Base-by-base conservation (phyloP, 139 green algal species). In the Coelastrella sp. region DNA sequence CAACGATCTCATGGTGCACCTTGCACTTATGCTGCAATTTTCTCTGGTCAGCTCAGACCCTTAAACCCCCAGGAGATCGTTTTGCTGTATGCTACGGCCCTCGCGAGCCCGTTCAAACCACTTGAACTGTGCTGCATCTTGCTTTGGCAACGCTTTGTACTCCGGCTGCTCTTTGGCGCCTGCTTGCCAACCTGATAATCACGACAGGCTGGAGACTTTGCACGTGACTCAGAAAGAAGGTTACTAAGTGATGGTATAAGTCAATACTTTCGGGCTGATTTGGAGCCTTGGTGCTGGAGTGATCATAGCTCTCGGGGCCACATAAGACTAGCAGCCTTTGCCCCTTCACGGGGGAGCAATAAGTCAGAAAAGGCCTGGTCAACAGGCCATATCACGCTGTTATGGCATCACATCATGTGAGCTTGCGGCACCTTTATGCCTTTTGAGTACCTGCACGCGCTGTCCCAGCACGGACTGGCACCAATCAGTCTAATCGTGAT, bases 301-400 rank as follows among this genome's bases (percentile, higher is more conserved):
- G 68, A 76, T 24, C 68, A 76, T 27, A 24, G 17, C 19, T 76
- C 68, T 76, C 68, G 68, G 68, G 68, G 68, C 68, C 68, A 76
- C 68, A 25, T 70, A 76, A 19, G 68, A 76, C n/a, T 76, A 76
- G 68, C 15, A 76, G 68, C 68, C 68, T 76, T 76, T 25, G 68
- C 68, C 68, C 68, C 68, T 76, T 76, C 68, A 76, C 17, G 15
- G 68, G 68, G 68, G 15, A 25, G 24, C 68, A 19, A 27, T 10
- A 25, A 24, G 68, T 76, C 8, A 19, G 15, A 76, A 24, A 76
- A 24, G 68, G 68, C 17, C 17, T 76, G 17, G 15, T 11, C 24
- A 76, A 76, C 11, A 76, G 68, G 19, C 68, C 68, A 24, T 76
- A 76, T 11, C 8, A 24, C 17, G 24, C 68, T 76, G 68, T 76